Percentiles rank a stretch among this genome's conserved stretches.
Conservation (phyloP, 768 basidiomycete genomes). For the Lanmaoa rubissima region DNA sequence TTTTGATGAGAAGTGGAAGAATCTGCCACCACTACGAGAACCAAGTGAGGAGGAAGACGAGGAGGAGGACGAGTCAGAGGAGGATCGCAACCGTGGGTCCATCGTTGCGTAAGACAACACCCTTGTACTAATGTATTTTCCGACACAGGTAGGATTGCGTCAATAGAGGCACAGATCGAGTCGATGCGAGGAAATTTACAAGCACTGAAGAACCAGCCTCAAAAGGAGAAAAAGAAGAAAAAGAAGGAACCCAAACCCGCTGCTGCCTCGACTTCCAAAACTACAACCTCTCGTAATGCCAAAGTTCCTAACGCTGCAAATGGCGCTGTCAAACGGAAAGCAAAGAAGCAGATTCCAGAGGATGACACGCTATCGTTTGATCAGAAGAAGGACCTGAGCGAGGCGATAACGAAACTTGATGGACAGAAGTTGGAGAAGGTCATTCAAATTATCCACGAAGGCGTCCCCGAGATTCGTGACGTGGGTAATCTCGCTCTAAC, state of each 20-base stretch:
- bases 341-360: constrained; percentile 67
- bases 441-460: constrained; percentile 93
- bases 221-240: constrained; percentile 70
- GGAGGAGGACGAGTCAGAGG: constrained; percentile 61
- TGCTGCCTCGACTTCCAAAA: constrained; percentile 65
- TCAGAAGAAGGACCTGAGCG: constrained; percentile 98
- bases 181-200: constrained; percentile 69
- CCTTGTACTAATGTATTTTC: constrained; percentile 11
- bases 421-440: constrained; percentile 83
- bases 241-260: constrained; percentile 58
- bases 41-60: constrained; percentile 61
- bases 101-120: not conserved
- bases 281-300: constrained; percentile 43
- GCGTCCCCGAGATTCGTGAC: constrained; percentile 89
- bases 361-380: constrained; percentile 88
- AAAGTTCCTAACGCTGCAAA: constrained; percentile 40
- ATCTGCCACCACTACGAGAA: constrained; percentile 60
- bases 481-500: constrained; percentile 50
- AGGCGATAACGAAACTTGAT: constrained; percentile 86
- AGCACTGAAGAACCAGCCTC: constrained; percentile 53
- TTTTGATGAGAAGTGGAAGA: constrained; percentile 92
- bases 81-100: constrained; percentile 63
- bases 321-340: constrained; percentile 52
- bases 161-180: constrained; percentile 82
- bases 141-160: constrained; percentile 62